Evolutionary conservation across 164 flowering plant species (phyloP).

Genomic region (Brasenia schreberi): DNA sequence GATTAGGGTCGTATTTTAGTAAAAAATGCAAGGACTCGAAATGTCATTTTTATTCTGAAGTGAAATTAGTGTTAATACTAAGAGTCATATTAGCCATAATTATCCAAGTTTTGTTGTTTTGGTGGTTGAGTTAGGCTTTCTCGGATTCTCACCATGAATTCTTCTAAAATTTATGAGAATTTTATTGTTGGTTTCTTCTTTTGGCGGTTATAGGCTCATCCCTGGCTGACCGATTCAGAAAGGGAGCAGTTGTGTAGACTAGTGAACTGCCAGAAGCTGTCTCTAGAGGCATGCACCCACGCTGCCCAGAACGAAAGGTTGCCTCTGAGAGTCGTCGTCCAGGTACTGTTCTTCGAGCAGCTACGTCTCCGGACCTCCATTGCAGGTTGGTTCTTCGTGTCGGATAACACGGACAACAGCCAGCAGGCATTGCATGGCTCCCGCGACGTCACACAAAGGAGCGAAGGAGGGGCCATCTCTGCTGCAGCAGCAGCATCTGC

Average conservation of each 20-base stretch:
- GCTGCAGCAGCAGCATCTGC: neutral
- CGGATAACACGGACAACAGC: constrained; percentile 37
- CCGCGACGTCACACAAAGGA: constrained; percentile 12
- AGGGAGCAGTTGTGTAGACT: constrained; percentile 61
- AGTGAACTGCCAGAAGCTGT: constrained; percentile 69
- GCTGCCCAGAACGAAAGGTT: constrained; percentile 72
- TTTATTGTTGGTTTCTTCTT: too few species aligned
- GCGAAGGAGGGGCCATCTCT: constrained; percentile 4
- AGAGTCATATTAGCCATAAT: too few species aligned
- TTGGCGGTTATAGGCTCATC: constrained; percentile 23
- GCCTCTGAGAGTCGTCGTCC: constrained; percentile 59
- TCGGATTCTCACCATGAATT: too few species aligned
- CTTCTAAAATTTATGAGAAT: too few species aligned
- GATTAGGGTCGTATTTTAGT: too few species aligned
- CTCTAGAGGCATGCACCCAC: constrained; percentile 64
- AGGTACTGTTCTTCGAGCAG: constrained; percentile 67
- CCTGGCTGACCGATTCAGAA: constrained; percentile 54
- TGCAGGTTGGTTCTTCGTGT: constrained; percentile 56
- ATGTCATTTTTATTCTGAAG: too few species aligned
- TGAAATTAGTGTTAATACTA: too few species aligned
- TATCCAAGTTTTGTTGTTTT: too few species aligned
- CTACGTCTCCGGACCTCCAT: constrained; percentile 48
- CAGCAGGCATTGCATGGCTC: constrained; percentile 15
- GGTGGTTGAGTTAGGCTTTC: too few species aligned
- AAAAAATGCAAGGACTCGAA: too few species aligned